phyloP scores from a whole-genome alignment of 352 stramenopile species.

The Phytophthora sp. region DNA sequence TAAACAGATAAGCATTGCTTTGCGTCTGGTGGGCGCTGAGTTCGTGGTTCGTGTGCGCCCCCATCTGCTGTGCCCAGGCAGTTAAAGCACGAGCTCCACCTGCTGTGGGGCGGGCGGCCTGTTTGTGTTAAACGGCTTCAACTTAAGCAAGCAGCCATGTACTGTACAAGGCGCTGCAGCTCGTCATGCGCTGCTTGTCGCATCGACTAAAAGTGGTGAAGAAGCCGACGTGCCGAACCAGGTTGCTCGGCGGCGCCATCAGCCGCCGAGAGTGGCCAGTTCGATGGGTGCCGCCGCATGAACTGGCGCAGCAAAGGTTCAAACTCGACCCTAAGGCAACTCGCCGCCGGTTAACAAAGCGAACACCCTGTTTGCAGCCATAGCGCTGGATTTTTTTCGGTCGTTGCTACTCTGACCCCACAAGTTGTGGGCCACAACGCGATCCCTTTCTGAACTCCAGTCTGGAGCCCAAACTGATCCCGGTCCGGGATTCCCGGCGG shows the following conservation, averaged over 20 bases:
- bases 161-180: too few species aligned
- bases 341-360: too few species aligned
- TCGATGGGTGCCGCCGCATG: slow-evolving; percentile 13
- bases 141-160: too few species aligned
- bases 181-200: not conserved
- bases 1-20: not conserved
- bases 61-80: slow-evolving; percentile 6
- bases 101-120: too few species aligned
- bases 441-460: slow-evolving; percentile 13
- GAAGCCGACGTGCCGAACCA: too few species aligned
- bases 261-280: slow-evolving; percentile 29
- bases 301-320: slow-evolving; percentile 18
- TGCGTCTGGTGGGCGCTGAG: not conserved
- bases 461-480: not conserved
- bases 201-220: slow-evolving; percentile 2
- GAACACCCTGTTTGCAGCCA: slow-evolving; percentile 10
- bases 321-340: too few species aligned
- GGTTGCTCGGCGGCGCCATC: too few species aligned
- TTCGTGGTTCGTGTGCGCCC: not conserved
- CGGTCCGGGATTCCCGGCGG: not conserved
- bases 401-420: not conserved
- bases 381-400: slow-evolving; percentile 29
- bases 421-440: too few species aligned
- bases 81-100: not conserved
- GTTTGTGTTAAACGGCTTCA: too few species aligned